Base-by-base conservation (phyloP, 2,329 filamentous ascomycete genomes). In the Talaromyces verruculosus region DNA sequence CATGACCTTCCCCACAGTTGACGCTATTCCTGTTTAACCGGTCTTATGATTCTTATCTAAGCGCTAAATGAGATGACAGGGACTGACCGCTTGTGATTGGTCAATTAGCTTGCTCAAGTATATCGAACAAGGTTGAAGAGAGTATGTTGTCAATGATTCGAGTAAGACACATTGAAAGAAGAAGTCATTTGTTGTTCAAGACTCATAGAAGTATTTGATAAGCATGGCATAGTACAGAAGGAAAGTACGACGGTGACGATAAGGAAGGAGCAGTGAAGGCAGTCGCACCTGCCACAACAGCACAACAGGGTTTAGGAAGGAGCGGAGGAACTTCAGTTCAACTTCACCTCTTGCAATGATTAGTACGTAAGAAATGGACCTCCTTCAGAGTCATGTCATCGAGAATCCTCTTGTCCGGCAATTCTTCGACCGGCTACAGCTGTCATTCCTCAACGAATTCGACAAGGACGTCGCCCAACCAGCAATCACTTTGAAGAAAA, bases 401-500 rank as follows among this genome's bases (percentile, higher is more conserved):
- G 53, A 66, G 35, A 35, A 53, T 1, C 55, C 15, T 25, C 51
- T 47, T 5, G 62, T 67, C 6, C 17, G 25, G 2, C 57, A 51
- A 28, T 67, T 64, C 43, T 64, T 67, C 33, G 61, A 67, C 30
- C 63, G 45, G 10, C 41, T 67, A 13, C 65, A 58, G 47, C 35
- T 53, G 5, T 39, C 65, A n/a, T 61, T 67, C 19, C 58, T 65
- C 22, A 22, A 37, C 13, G 65, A 67, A 39, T 65, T 67, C 57
- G 47, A 58, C 37, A 64, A 65, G 58, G 61, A 57, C 10, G 57
- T 62, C 15, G 61, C 65, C 8, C 69, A 68, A 11, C 72, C 72
- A 10, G 69, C 69, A 3, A 73, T 78, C 43, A 74, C 70, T 1
- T 53, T 78, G 10, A 77, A 72, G 17, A 64, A 59, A 49, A 63